Conservation (phyloP, 495 filamentous ascomycete genomes). For the Podospora fimiseda region DNA sequence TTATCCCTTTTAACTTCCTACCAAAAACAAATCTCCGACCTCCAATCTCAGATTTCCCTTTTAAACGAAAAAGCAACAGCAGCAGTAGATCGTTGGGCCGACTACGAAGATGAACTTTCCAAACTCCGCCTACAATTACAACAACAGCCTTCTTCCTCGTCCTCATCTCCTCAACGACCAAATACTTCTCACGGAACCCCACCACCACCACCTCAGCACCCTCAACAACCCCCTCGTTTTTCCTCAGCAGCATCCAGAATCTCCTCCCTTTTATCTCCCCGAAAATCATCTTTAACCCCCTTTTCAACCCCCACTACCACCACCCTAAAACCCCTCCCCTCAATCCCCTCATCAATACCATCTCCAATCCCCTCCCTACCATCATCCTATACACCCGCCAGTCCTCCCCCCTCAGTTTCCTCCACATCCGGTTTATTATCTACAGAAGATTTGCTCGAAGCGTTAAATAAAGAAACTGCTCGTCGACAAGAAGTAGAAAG, state of each 20-base stretch:
- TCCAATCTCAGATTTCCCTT: constrained; percentile 69
- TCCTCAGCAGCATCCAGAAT: not conserved
- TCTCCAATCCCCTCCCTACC: constrained; percentile 7
- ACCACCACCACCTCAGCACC: not conserved
- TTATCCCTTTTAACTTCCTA: constrained; percentile 48
- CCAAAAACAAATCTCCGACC: constrained; percentile 66
- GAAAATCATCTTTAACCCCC: not conserved
- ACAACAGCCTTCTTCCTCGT: constrained; percentile 12
- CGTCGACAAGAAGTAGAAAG: constrained; percentile 71
- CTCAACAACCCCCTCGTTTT: constrained; percentile 6
- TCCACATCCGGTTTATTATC: constrained; percentile 11
- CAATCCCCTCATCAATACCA: not conserved
- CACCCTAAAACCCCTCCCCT: not conserved
- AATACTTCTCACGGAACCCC: not conserved
- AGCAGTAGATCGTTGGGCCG: constrained; percentile 75
- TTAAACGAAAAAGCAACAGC: constrained; percentile 72
- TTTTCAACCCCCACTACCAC: not conserved
- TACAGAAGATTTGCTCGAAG: constrained; percentile 58
- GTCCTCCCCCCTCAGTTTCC: constrained; percentile 1
- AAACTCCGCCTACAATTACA: constrained; percentile 49
- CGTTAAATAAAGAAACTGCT: constrained; percentile 61
- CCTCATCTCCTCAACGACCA: constrained; percentile 14
- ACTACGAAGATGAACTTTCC: constrained; percentile 89
- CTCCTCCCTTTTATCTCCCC: not conserved
- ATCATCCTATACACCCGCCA: constrained; percentile 13